Percentiles rank a stretch among this genome's conserved stretches.
Conservation (phyloP, 2,329 filamentous ascomycete species). For the Lachnellula subtilissima region DNA sequence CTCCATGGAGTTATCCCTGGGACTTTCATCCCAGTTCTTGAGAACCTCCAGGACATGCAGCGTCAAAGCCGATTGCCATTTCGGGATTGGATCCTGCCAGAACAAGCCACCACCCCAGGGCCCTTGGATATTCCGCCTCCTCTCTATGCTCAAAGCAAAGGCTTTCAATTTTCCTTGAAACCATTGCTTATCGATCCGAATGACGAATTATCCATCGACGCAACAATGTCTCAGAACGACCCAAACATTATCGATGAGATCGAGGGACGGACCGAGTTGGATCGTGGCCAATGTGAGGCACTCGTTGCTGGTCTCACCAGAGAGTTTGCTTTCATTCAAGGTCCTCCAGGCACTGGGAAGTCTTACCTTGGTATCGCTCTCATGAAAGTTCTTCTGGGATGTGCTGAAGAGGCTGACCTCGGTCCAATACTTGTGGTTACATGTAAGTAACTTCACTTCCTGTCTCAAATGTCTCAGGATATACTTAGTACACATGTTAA, state of each 20-base stretch:
- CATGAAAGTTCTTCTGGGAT: conserved; percentile 31
- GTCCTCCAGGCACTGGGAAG: conserved; percentile 27
- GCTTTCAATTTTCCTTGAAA: conserved; percentile 14
- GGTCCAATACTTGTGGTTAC: conserved; percentile 32
- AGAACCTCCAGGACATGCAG: conserved; percentile 50
- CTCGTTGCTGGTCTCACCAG: conserved; percentile 10
- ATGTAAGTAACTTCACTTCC: conserved; percentile 20
- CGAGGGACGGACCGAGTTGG: conserved; percentile 18
- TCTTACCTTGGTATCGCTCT: conserved; percentile 26
- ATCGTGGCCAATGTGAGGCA: conserved; percentile 10
- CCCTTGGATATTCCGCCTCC: conserved; percentile 1
- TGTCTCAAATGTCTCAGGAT: not conserved
- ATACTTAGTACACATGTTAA: not conserved
- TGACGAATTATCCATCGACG: conserved; percentile 40
- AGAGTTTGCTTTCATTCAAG: conserved; percentile 26
- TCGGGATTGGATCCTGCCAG: conserved; percentile 23
- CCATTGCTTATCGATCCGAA: conserved; percentile 33
- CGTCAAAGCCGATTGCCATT: conserved; percentile 34
- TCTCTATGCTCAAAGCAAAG: not conserved
- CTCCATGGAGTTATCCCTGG: conserved; percentile 55
- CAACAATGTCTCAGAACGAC: not conserved
- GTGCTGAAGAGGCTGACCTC: conserved; percentile 17
- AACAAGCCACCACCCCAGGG: conserved; percentile 36
- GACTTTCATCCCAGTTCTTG: conserved; percentile 52
- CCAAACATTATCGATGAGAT: conserved; percentile 4